Percentiles rank a stretch among this genome's conserved stretches.
phyloP scores from a whole-genome alignment of 768 basidiomycete genomes.

The Lactarius deliciosus region DNA sequence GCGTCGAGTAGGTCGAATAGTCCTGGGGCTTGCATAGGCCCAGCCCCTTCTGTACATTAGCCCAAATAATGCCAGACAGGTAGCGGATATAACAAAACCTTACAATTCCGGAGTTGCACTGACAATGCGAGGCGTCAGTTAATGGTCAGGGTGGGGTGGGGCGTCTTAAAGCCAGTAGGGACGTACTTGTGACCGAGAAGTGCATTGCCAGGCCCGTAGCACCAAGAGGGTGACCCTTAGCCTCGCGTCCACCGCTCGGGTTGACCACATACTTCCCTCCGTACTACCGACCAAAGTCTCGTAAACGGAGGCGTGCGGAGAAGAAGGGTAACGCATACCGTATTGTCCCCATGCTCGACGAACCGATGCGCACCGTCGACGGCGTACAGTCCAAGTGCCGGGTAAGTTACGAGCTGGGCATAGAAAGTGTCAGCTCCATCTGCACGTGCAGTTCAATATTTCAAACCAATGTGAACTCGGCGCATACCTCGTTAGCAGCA shows the following conservation, averaged over 20 bases:
- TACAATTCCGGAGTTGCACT: constrained; percentile 79
- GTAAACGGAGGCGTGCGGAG: neutral
- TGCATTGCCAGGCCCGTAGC: constrained; percentile 86
- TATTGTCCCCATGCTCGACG: constrained; percentile 75
- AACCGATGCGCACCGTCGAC: constrained; percentile 68
- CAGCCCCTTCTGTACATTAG: constrained; percentile 55
- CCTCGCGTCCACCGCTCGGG: constrained; percentile 82
- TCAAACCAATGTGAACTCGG: neutral
- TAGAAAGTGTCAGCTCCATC: neutral
- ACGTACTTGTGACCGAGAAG: constrained; percentile 77
- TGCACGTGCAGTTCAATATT: too few relatives aligned
- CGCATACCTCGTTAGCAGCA: constrained; percentile 68
- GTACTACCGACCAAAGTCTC: constrained; percentile 47
- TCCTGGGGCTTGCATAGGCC: constrained; percentile 78
- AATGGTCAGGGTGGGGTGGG: too few relatives aligned
- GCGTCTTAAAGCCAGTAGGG: too few relatives aligned
- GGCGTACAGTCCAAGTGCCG: constrained; percentile 72
- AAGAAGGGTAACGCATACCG: constrained; percentile 44
- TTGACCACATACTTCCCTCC: constrained; percentile 85
- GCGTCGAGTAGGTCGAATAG: constrained; percentile 61
- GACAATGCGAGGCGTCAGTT: neutral
- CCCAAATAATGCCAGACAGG: neutral
- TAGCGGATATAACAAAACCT: constrained; percentile 18
- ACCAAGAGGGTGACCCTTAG: constrained; percentile 84
- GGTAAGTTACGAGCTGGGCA: constrained; percentile 73